Conservation (phyloP, 2,329 filamentous ascomycete species). For the Scedosporium apiospermum region DNA sequence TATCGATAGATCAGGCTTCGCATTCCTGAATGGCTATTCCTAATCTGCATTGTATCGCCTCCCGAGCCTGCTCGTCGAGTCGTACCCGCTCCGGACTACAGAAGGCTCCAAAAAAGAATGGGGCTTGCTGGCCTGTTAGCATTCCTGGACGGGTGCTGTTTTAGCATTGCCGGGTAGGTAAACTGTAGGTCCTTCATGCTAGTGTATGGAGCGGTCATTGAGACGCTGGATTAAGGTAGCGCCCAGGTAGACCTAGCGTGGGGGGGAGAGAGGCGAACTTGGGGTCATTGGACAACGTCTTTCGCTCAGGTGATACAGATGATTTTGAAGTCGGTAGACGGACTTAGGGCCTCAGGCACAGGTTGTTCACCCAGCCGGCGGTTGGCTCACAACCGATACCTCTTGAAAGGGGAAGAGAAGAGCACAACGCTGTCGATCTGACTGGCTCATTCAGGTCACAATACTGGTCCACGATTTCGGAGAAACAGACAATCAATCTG, state of each 20-base stretch:
- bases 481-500: background rate
- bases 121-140: too few relatives aligned
- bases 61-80: background rate
- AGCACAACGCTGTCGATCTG: background rate
- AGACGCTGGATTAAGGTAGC: background rate
- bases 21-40: background rate
- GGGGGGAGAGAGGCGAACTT: background rate
- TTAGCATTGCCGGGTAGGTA: too few relatives aligned
- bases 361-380: background rate
- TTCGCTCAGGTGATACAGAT: background rate
- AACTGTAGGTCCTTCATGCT: too few relatives aligned
- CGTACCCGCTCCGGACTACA: background rate
- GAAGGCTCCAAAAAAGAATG: background rate
- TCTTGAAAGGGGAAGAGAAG: background rate
- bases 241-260: background rate
- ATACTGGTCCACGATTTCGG: background rate
- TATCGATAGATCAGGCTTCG: background rate
- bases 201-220: background rate
- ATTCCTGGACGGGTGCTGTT: too few relatives aligned
- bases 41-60: background rate
- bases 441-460: background rate
- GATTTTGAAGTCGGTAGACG: background rate
- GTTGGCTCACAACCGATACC: background rate
- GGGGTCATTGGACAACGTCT: background rate
- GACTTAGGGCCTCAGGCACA: background rate